phyloP scores from a whole-genome alignment of 1,284 basidiomycete species.

The Cutaneotrichosporon sp. region DNA sequence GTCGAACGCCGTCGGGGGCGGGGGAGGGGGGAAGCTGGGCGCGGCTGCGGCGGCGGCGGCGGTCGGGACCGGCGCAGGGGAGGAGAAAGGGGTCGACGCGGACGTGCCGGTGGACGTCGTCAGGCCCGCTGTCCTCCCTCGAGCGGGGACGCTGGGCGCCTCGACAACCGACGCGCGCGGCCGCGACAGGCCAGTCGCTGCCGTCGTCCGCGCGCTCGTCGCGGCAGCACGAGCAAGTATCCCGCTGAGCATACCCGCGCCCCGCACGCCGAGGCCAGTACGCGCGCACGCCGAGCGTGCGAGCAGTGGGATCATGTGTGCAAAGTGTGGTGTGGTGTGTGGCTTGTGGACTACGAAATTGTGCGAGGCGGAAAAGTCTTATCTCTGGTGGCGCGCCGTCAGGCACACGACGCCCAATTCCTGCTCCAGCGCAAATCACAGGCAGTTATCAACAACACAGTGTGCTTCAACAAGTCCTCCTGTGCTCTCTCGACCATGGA shows the following conservation, averaged over 20 bases:
- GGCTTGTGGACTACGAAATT: not conserved
- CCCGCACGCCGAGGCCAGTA: constrained; percentile 9
- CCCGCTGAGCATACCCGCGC: not conserved
- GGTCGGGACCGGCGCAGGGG: not conserved
- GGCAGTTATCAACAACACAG: too few species aligned
- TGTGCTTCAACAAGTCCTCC: too few species aligned
- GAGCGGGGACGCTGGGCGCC: not conserved
- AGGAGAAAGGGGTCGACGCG: not conserved
- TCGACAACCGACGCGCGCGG: not conserved
- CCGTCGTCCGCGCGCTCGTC: too few species aligned
- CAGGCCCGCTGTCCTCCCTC: not conserved
- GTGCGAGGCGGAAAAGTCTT: not conserved
- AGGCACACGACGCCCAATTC: too few species aligned
- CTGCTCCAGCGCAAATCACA: too few species aligned
- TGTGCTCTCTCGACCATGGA: too few species aligned
- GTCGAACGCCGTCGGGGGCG: constrained; percentile 19
- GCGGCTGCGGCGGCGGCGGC: not conserved
- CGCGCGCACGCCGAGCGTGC: constrained; percentile 20
- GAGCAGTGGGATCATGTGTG: constrained; percentile 7
- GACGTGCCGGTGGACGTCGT: not conserved
- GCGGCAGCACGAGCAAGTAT: not conserved
- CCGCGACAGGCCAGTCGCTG: not conserved
- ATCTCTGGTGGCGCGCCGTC: too few species aligned
- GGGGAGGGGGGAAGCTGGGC: not conserved
- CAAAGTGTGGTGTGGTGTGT: not conserved